Evolutionary conservation across 257 asterid species (phyloP), one percentile per base, ranked within the genome.

Genomic region (Solanum bulbocastanum): DNA sequence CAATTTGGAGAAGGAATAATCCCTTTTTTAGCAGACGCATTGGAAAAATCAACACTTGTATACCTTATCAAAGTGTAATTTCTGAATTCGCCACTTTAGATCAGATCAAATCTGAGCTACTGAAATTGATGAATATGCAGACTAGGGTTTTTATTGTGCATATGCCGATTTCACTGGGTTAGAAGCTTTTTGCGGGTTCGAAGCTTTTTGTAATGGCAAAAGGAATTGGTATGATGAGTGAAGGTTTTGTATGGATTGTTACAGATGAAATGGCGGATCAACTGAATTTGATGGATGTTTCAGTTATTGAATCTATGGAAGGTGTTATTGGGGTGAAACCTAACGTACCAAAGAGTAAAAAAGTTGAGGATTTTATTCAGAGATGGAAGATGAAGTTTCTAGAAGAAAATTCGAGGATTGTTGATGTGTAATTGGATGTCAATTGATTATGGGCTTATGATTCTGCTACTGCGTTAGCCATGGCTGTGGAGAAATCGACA

Each of bases 261-360:
- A 93, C 93, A 2, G 94, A 91, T 89, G 90, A 92, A 5, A 83
- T 94, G 75, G 23, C 91, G 3, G 25, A 88, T 36, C 90, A n/a
- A 37, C 40, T 93, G 65, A 68, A 18, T 44, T 87, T 86, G 3
- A 8, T 91, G 8, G 91, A 89, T 73, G 75, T 85, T 72, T 68
- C 86, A 0, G 89, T 87, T 8, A 36, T 90, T 35, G 91, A 89
- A 58, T 86, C 95, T 4, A 93, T 94, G 96, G 86, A 86, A 71
- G 96, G 94, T 46, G 94, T 94, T 7, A 84, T 93, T 16, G 95
- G 96, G 3, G 90, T 94, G 32, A 89, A 60, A 66, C 91, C 96
- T 49, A 49, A 89, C 83, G 75, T 87, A 62, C 91, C 90, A 4
- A 87, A 68, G 60, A 86, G 92, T 1, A 11, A 65, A 42, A 89